Percentiles rank a stretch among this genome's conserved stretches.
These are phyloP conservation scores for Filosporella fistucella DNA, from an alignment of 495 filamentous ascomycete species.

Conservation along the genomic window DNA sequence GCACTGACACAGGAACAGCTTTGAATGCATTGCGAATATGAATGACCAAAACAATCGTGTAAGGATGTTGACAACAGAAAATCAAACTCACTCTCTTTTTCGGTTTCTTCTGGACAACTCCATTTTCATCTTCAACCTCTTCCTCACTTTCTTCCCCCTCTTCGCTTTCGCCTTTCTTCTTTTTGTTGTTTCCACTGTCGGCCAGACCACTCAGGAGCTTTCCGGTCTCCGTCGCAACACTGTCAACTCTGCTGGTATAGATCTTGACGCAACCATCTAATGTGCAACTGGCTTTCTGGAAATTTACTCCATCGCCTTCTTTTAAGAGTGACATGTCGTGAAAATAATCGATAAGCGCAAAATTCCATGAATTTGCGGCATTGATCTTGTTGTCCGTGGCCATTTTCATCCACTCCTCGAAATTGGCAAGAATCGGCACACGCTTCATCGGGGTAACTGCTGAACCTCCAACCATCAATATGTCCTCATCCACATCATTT, in stretches of 20 bases:
- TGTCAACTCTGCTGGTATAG: slow-evolving; percentile 97
- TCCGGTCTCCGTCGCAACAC: slow-evolving; percentile 94
- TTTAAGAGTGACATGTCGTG: slow-evolving; percentile 98
- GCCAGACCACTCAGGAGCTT: slow-evolving; percentile 93
- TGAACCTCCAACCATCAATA: slow-evolving; percentile 53
- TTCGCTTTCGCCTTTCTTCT: slow-evolving; percentile 55
- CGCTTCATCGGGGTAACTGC: slow-evolving; percentile 95
- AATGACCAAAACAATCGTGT: not conserved
- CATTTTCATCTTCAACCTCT: slow-evolving; percentile 72
- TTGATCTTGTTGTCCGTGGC: slow-evolving; percentile 99
- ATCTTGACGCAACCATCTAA: slow-evolving; percentile 99
- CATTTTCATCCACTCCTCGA: slow-evolving; percentile 99
- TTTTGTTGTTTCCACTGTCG: slow-evolving; percentile 80
- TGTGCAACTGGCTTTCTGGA: slow-evolving; percentile 97
- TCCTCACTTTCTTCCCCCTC: slow-evolving; percentile 72
- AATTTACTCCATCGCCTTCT: slow-evolving; percentile 96
- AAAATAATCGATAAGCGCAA: slow-evolving; percentile 98
- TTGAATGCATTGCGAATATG: not conserved
- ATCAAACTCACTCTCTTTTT: slow-evolving; percentile 52
- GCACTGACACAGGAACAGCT: not conserved
- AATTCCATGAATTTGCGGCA: slow-evolving; percentile 98
- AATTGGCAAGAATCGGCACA: slow-evolving; percentile 92
- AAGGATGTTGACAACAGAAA: not conserved
- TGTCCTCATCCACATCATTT: slow-evolving; percentile 56
- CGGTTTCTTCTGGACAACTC: slow-evolving; percentile 64